Evolutionary conservation across 75 land plant species (phyloP).

Genomic region (Selaginella tamariscina): DNA sequence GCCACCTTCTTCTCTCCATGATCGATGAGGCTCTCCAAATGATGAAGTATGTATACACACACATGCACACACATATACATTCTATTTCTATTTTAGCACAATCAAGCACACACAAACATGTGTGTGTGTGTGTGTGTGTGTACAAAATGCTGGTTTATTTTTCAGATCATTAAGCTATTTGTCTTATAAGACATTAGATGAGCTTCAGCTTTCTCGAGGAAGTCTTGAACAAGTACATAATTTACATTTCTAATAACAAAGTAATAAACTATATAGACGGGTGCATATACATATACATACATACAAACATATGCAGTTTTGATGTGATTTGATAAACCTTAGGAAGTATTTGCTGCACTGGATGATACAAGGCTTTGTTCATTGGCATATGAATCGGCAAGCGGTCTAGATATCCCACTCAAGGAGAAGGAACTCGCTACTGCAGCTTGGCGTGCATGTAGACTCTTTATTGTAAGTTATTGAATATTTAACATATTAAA

Average conservation of each 20-base stretch:
- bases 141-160: not conserved
- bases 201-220: not conserved
- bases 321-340: not conserved
- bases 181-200: not conserved
- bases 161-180: not conserved
- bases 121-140: not conserved
- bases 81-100: too few relatives aligned
- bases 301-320: too few relatives aligned
- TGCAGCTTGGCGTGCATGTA: not conserved
- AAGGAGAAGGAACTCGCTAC: not conserved
- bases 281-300: too few relatives aligned
- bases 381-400: not conserved
- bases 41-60: too few relatives aligned
- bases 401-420: not conserved
- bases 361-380: not conserved
- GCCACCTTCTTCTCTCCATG: constrained; percentile 1
- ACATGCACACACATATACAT: too few relatives aligned
- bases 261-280: too few relatives aligned
- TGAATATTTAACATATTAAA: not conserved
- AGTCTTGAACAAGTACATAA: not conserved
- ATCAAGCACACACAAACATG: too few relatives aligned
- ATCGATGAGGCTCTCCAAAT: not conserved
- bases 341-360: not conserved
- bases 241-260: not conserved
- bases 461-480: not conserved